Evolutionary conservation across 495 filamentous ascomycete species (phyloP).

Genomic region (Daldinia bambusicola): DNA sequence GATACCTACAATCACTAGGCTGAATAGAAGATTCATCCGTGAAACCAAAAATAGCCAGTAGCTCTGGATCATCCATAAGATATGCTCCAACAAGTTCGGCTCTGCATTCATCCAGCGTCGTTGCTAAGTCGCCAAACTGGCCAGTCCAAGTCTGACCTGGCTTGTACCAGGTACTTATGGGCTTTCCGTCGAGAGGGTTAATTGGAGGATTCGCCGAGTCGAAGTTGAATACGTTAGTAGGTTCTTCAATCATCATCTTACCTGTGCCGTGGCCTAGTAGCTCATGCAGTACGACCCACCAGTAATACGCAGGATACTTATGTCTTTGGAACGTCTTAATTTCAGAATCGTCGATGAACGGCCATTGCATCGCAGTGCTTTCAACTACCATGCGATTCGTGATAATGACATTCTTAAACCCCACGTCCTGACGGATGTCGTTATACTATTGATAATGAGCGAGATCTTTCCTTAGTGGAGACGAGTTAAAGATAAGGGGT

Average conservation of each 20-base stretch:
- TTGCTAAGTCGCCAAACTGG: slow-evolving; percentile 57
- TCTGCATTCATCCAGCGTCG: slow-evolving; percentile 61
- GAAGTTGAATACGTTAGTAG: slow-evolving; percentile 58
- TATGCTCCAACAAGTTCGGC: slow-evolving; percentile 57
- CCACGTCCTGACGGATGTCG: slow-evolving; percentile 57
- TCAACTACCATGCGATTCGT: slow-evolving; percentile 57
- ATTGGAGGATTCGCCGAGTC: slow-evolving; percentile 55
- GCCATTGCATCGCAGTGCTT: slow-evolving; percentile 48
- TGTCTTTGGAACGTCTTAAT: slow-evolving; percentile 50
- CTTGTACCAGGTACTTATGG: slow-evolving; percentile 59
- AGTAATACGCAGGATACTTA: slow-evolving; percentile 54
- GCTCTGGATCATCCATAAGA: slow-evolving; percentile 54
- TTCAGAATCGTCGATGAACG: slow-evolving; percentile 53
- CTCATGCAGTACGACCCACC: slow-evolving; percentile 15
- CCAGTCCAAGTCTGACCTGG: slow-evolving; percentile 61
- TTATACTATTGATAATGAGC: slow-evolving; percentile 54
- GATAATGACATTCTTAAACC: slow-evolving; percentile 63
- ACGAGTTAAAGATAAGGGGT: too few relatives aligned
- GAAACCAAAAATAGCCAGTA: slow-evolving; percentile 57
- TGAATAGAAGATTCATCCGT: slow-evolving; percentile 48
- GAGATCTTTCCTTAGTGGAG: not conserved
- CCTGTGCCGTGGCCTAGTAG: slow-evolving; percentile 53
- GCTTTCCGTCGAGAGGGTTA: slow-evolving; percentile 54
- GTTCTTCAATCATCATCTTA: slow-evolving; percentile 47
- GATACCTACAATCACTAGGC: slow-evolving; percentile 46